Conservation (phyloP, 805 yeast species). For the Metschnikowia proteae region DNA sequence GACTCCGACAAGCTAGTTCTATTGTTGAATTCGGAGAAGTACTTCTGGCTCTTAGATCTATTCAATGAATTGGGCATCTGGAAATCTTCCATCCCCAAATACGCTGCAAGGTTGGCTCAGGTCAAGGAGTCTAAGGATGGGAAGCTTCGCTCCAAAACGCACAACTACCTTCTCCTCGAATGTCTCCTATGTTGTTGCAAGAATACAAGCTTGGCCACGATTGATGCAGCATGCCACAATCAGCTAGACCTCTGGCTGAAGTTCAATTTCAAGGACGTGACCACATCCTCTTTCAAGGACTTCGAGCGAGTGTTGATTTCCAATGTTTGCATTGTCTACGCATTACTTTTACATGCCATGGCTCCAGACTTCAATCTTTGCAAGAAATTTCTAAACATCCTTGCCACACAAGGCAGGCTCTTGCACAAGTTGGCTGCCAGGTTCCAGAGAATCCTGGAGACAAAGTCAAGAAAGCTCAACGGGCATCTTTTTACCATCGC, state of each 20-base stretch:
- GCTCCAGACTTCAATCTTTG: slow-evolving; percentile 10
- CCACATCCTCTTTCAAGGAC: slow-evolving; percentile 11
- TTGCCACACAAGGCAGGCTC: slow-evolving; percentile 32
- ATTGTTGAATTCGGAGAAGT: slow-evolving; percentile 31
- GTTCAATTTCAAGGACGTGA: slow-evolving; percentile 12
- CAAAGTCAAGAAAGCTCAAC: slow-evolving; percentile 10
- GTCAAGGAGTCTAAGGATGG: slow-evolving; percentile 7
- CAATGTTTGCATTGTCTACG: slow-evolving; percentile 26
- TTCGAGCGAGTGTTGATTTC: slow-evolving; percentile 32
- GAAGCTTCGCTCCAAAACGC: slow-evolving; percentile 8
- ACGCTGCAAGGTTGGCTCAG: slow-evolving; percentile 23
- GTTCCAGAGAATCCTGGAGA: slow-evolving; percentile 13
- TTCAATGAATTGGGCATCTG: slow-evolving; percentile 38
- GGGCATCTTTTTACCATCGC: slow-evolving; percentile 10
- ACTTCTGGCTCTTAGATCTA: slow-evolving; percentile 38
- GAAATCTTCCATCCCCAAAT: slow-evolving; percentile 34
- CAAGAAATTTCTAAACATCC: slow-evolving; percentile 12
- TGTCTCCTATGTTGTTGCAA: slow-evolving; percentile 30
- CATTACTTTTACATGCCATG: slow-evolving; percentile 17
- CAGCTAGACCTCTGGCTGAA: slow-evolving; percentile 27
- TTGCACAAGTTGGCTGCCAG: slow-evolving; percentile 28
- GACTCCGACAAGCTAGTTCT: slow-evolving; percentile 21
- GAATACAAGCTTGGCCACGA: slow-evolving; percentile 12
- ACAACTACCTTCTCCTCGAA: slow-evolving; percentile 22
- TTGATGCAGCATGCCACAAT: slow-evolving; percentile 7